Evolutionary conservation across 2,329 filamentous ascomycete genomes (phyloP).

Genomic region (Aspergillus tanneri): DNA sequence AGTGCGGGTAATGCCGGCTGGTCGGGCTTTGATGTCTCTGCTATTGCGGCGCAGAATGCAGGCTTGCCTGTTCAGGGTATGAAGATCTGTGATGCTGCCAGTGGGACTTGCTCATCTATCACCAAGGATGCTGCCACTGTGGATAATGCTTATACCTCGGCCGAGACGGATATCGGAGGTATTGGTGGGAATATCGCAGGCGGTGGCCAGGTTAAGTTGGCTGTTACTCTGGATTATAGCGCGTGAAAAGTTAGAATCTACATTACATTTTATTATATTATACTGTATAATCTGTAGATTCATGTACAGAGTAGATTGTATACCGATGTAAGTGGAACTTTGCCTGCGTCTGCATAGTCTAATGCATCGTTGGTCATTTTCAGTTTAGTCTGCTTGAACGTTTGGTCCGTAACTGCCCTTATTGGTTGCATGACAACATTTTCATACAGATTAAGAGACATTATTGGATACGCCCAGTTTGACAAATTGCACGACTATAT

Average conservation of each 20-base stretch:
- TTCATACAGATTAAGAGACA: too few species aligned
- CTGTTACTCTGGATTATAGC: slow-evolving; percentile 31
- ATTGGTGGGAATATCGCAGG: slow-evolving; percentile 35
- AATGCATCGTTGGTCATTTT: too few species aligned
- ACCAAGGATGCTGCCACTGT: slow-evolving; percentile 24
- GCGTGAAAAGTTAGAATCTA: slow-evolving; percentile 13
- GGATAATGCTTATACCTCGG: slow-evolving; percentile 34
- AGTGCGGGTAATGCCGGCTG: slow-evolving; percentile 29
- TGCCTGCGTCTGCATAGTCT: too few species aligned
- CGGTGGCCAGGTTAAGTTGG: slow-evolving; percentile 27
- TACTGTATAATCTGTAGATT: too few species aligned
- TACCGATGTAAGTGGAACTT: too few species aligned
- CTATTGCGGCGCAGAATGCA: slow-evolving; percentile 35
- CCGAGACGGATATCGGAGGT: slow-evolving; percentile 29
- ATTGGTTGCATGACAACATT: too few species aligned
- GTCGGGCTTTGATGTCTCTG: slow-evolving; percentile 38
- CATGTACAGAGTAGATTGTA: too few species aligned
- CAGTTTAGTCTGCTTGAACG: too few species aligned
- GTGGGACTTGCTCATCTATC: slow-evolving; percentile 33
- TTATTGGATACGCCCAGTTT: too few species aligned
- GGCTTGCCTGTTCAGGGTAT: slow-evolving; percentile 35
- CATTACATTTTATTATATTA: neutral
- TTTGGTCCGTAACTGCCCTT: too few species aligned
- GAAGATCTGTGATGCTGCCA: slow-evolving; percentile 33
- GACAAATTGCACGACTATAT: too few species aligned